Base-by-base conservation (phyloP, 768 basidiomycete species). In the Suillus fuscotomentosus region DNA sequence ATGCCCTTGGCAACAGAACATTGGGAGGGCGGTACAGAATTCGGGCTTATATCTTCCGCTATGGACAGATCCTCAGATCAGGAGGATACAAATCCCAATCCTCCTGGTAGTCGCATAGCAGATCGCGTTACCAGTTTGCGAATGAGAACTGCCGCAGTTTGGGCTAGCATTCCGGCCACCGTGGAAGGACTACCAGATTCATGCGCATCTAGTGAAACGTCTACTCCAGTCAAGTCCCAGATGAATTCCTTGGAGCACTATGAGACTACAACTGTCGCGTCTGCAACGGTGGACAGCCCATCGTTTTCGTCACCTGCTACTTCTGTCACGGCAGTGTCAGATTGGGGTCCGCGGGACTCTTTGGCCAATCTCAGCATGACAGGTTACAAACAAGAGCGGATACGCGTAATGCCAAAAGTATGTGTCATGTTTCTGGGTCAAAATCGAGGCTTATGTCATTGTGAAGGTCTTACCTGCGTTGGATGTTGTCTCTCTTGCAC, bases 151-250 rank as follows among this genome's bases (percentile, higher is more conserved):
- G 72, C 72, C 45, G 66, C 65, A 61, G 60, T 75, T 38, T 61
- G 76, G 63, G 60, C 48, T 63, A 69, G 74, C 31, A 63, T 75
- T 54, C 74, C 74, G 27, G 74, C 72, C 15, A 75, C 74, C 22
- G 41, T 59, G 17, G 57, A 59, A 7, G 57, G 39, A 59, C 11
- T 27, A 31, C 17, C 57, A 42, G 24, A 9, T 57, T 41, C 41
- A 42, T 39, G 24, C 24, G 15, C 17, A 17, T 59, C 41, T 31
- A 42, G 57, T 17, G 24, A 42, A 42, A 27, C 57, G 1, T 59
- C 57, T 59, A 59, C 57, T 27, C 41, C 57, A 24, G 56, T 22
- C 6, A 59, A 42, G 31, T 57, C 57, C 9, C 41, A 10, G 39
- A 20, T 31, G 6, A 27, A 20, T 42, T 42, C 41, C 17, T 27